Evolutionary conservation across 2,329 filamentous ascomycete genomes (phyloP).

Genomic region (Neofusicoccum sp.): DNA sequence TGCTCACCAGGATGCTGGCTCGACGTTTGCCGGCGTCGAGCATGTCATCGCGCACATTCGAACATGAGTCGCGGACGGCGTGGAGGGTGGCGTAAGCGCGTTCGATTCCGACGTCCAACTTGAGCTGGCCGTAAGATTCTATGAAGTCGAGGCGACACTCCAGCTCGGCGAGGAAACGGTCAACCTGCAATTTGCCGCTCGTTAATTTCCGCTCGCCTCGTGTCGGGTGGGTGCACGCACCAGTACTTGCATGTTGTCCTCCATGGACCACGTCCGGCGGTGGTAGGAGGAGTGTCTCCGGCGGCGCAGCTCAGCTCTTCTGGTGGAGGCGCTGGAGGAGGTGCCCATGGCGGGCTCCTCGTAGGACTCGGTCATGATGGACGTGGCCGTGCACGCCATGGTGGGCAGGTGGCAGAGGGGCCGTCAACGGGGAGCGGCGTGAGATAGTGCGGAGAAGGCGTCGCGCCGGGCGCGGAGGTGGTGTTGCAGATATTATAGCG

Average conservation of each 20-base stretch:
- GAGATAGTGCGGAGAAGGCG: background rate
- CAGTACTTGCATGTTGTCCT: conserved; percentile 49
- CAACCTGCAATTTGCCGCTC: conserved; percentile 54
- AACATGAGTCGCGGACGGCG: conserved; percentile 83
- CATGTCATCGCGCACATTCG: conserved; percentile 84
- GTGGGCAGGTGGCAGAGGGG: background rate
- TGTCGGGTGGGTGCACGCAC: conserved; percentile 26
- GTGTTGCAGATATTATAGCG: background rate
- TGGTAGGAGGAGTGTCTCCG: conserved; percentile 50
- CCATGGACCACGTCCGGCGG: conserved; percentile 43
- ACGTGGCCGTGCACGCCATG: conserved; percentile 28
- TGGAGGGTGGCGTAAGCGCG: conserved; percentile 83
- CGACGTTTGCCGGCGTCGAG: conserved; percentile 82
- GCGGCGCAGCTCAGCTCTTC: conserved; percentile 34
- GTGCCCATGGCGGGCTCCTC: conserved; percentile 46
- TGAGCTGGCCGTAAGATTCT: conserved; percentile 81
- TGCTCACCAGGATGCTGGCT: conserved; percentile 87
- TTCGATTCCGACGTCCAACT: conserved; percentile 78
- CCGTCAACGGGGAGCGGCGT: background rate
- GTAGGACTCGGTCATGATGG: conserved; percentile 32
- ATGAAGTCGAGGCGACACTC: conserved; percentile 84
- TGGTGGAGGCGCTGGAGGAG: conserved; percentile 36
- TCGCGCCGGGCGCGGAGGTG: background rate
- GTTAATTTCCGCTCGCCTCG: conserved; percentile 24
- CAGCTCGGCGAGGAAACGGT: conserved; percentile 79